A percentile compares a stretch with the other conserved stretches of the same genome.
These are phyloP conservation scores for Achaetomiella virescens DNA, from an alignment of 495 filamentous ascomycete species.

Conservation along the genomic window DNA sequence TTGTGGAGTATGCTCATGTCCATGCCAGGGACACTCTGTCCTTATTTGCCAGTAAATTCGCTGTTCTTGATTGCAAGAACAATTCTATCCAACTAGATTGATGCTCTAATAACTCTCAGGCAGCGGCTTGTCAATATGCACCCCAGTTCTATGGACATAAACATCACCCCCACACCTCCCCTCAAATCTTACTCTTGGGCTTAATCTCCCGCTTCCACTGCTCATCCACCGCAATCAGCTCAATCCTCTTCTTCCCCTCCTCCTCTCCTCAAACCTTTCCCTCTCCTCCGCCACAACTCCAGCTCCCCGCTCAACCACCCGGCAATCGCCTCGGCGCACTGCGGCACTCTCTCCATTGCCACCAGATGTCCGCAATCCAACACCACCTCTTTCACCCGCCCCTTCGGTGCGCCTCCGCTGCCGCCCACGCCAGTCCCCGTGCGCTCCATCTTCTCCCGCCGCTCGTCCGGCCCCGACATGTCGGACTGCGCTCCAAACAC, in stretches of 20 bases:
- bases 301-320: conserved; percentile 60
- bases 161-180: no score
- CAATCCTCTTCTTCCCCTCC: conserved; percentile 48
- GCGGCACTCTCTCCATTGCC: conserved; percentile 69
- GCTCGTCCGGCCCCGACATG: conserved; percentile 49
- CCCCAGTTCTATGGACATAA: no score
- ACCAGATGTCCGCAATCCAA: conserved; percentile 74
- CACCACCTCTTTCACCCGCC: conserved; percentile 62
- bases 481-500: conserved; percentile 64
- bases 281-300: conserved; percentile 59
- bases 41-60: no score
- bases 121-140: no score
- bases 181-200: conserved; percentile 6
- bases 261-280: conserved; percentile 45
- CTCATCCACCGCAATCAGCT: conserved; percentile 35
- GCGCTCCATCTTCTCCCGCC: conserved; percentile 51
- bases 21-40: no score
- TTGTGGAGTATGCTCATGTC: no score
- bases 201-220: conserved; percentile 13
- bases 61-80: no score
- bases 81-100: no score
- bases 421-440: conserved; percentile 65
- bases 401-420: conserved; percentile 56
- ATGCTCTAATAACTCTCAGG: no score
- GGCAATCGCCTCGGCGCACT: conserved; percentile 56